Evolutionary conservation across 768 basidiomycete genomes (phyloP).

Genomic region (Pulveroboletus sp.): DNA sequence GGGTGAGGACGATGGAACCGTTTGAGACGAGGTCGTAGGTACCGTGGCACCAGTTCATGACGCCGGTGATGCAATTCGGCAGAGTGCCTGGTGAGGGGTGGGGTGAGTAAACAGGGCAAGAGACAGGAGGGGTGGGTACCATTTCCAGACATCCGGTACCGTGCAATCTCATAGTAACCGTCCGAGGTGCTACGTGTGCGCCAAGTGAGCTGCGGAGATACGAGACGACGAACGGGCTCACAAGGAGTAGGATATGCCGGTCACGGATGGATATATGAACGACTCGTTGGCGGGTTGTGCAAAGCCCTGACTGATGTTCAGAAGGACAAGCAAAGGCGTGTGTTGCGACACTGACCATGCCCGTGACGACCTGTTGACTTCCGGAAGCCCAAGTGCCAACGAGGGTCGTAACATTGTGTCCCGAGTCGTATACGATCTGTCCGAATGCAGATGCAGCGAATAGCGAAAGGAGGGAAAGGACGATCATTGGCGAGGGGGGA

Average conservation of each 20-base stretch:
- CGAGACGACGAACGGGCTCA: slow-evolving; percentile 36
- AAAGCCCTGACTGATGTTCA: slow-evolving; percentile 58
- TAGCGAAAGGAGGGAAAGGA: slow-evolving; percentile 24
- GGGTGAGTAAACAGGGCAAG: background rate
- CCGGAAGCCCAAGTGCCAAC: slow-evolving; percentile 88
- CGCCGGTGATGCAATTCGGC: slow-evolving; percentile 87
- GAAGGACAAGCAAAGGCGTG: background rate
- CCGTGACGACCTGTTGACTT: slow-evolving; percentile 72
- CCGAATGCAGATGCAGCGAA: slow-evolving; percentile 28
- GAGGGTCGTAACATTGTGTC: slow-evolving; percentile 68
- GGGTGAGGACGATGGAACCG: slow-evolving; percentile 73
- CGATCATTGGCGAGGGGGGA: slow-evolving; percentile 15
- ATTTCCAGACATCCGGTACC: slow-evolving; percentile 87
- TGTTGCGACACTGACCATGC: slow-evolving; percentile 57
- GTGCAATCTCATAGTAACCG: slow-evolving; percentile 84
- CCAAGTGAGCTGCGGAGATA: background rate
- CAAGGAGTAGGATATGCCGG: slow-evolving; percentile 91
- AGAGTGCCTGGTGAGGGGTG: slow-evolving; percentile 51
- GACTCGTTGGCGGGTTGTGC: slow-evolving; percentile 79
- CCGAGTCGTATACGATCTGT: slow-evolving; percentile 41
- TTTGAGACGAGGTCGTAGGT: slow-evolving; percentile 64
- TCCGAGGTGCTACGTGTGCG: slow-evolving; percentile 51
- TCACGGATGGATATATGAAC: slow-evolving; percentile 81
- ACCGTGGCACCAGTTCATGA: slow-evolving; percentile 90
- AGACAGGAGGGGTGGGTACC: slow-evolving; percentile 41